A percentile compares a stretch with the other conserved stretches of the same genome.
Evolutionary conservation across 306 rosid genomes (phyloP).

Genomic region (Betula pendula): DNA sequence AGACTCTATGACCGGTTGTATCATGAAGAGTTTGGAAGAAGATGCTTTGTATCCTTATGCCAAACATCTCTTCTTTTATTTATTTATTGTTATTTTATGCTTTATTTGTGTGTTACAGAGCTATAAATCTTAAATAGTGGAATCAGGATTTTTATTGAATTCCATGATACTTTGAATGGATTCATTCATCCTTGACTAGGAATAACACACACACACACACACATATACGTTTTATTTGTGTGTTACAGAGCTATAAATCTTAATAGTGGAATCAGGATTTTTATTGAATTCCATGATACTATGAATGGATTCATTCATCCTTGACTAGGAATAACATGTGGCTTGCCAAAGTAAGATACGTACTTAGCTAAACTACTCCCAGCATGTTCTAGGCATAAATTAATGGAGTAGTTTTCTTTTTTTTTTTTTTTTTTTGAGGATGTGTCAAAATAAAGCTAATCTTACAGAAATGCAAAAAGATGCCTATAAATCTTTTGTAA

Average conservation of each 20-base stretch:
- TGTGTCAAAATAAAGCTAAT: too few relatives aligned
- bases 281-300: not conserved
- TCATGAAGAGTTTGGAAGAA: constrained; percentile 47
- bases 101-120: not conserved
- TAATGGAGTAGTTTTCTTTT: not conserved
- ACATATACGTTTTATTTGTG: not conserved
- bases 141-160: not conserved
- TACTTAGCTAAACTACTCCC: not conserved
- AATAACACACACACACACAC: too few relatives aligned
- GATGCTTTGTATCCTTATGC: constrained; percentile 65
- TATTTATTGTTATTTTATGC: too few relatives aligned
- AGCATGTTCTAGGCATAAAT: not conserved
- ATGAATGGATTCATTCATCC: not conserved
- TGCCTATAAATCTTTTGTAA: too few relatives aligned
- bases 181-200: not conserved
- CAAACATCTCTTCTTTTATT: not conserved
- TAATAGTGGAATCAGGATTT: not conserved
- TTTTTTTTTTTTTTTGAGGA: too few relatives aligned
- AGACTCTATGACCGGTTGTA: constrained; percentile 34
- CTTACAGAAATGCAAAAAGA: too few relatives aligned
- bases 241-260: not conserved
- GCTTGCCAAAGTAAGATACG: not conserved
- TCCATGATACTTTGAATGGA: not conserved
- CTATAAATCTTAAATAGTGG: not conserved
- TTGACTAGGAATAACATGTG: not conserved